phyloP scores from a whole-genome alignment of 257 asterid species.

The Cordia subcordata region DNA sequence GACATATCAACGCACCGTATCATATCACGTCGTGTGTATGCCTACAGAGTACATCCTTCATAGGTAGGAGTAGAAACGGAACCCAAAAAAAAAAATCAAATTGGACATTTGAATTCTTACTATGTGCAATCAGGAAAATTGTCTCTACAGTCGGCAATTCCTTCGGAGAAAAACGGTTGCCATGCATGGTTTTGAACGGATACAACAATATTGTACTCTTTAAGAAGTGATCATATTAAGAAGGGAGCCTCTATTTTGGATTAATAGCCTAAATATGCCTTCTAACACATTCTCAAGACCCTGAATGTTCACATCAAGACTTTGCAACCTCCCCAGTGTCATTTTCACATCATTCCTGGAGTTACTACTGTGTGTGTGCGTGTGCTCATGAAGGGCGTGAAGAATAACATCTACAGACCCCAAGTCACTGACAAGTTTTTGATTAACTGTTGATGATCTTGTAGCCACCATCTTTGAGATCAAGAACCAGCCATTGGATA shows the following conservation, averaged over 20 bases:
- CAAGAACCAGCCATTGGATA: conserved; percentile 27
- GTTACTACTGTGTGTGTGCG: conserved; percentile 9
- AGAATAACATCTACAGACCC: conserved; percentile 41
- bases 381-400: conserved; percentile 22
- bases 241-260: conserved; percentile 29
- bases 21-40: no score
- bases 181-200: not conserved
- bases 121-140: not conserved
- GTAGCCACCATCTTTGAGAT: conserved; percentile 28
- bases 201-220: not conserved
- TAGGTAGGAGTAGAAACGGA: no score
- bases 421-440: conserved; percentile 20
- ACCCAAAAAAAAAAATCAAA: no score
- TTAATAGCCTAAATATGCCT: conserved; percentile 24
- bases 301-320: conserved; percentile 24
- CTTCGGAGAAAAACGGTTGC: not conserved
- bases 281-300: conserved; percentile 29
- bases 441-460: conserved; percentile 16
- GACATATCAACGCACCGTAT: no score
- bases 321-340: conserved; percentile 27
- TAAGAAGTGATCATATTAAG: conserved; percentile 24
- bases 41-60: no score
- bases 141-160: not conserved
- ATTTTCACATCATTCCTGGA: conserved; percentile 22
- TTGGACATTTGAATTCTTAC: no score